These are phyloP conservation scores for Grosmannia serpens DNA, from an alignment of 2,329 filamentous ascomycete species.

Conservation along the genomic window DNA sequence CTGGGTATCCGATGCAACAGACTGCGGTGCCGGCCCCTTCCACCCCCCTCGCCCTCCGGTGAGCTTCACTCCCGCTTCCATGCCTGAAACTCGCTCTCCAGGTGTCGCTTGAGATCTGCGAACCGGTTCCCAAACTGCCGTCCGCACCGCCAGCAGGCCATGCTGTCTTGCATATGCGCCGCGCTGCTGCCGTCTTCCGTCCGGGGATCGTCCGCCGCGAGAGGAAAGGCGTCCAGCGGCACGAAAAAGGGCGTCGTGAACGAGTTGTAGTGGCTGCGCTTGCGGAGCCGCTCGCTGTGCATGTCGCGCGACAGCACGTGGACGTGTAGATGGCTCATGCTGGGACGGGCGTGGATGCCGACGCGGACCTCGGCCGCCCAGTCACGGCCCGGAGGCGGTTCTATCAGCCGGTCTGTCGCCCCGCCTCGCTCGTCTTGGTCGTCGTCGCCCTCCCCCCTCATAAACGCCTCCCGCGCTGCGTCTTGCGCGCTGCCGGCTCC, in stretches of 20 bases:
- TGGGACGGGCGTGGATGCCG: slow-evolving; percentile 78
- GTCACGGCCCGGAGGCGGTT: slow-evolving; percentile 58
- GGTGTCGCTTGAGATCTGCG: slow-evolving; percentile 59
- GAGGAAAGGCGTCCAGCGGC: slow-evolving; percentile 65
- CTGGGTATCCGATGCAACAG: no score
- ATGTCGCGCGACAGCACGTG: slow-evolving; percentile 79
- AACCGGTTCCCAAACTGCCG: slow-evolving; percentile 65
- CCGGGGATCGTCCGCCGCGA: slow-evolving; percentile 53
- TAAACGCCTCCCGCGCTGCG: slow-evolving; percentile 50
- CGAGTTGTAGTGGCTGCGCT: slow-evolving; percentile 84
- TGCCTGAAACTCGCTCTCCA: slow-evolving; percentile 44
- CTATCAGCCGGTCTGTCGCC: slow-evolving; percentile 4
- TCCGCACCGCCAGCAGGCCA: slow-evolving; percentile 79
- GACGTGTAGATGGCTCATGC: slow-evolving; percentile 85
- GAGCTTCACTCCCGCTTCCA: slow-evolving; percentile 33
- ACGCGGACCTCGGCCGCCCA: slow-evolving; percentile 64
- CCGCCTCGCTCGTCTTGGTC: slow-evolving; percentile 46
- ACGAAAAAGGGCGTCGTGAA: slow-evolving; percentile 83
- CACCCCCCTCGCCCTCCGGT: no score
- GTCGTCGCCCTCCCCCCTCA: slow-evolving; percentile 48
- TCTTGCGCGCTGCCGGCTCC: slow-evolving; percentile 54
- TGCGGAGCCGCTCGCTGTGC: slow-evolving; percentile 58
- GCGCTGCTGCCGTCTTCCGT: slow-evolving; percentile 19
- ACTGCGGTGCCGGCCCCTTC: background rate
- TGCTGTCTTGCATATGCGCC: slow-evolving; percentile 28